Base-by-base conservation (phyloP, 1,284 basidiomycete species). In the Hemileia vastatrix region DNA sequence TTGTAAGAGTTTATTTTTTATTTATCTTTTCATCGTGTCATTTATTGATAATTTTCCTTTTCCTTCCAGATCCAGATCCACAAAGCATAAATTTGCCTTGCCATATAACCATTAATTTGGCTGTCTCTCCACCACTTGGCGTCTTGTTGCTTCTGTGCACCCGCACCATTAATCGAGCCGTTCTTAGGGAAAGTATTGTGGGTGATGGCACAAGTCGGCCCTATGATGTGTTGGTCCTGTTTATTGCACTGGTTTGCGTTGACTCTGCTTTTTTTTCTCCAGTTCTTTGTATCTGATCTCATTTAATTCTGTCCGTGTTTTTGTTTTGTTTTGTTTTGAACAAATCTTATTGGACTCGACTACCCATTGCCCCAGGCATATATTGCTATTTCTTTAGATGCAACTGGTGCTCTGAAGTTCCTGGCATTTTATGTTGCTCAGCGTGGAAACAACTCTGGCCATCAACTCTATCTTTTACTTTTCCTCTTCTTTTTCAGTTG, bases 211-310 rank as follows among this genome's bases (percentile, higher is more conserved):
- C 96, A 44, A 62, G 59, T 45, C 83, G 88, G 67, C 93, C 94
- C 0, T 89, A 93, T 71, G 90, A 95, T 75, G 91, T 97, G 65
- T 83, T 97, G 76, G 88, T 90, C 27, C 80, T 97, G 3, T 96
- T 97, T 78, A 84, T 91, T 67, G 88, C 87, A 1, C 80, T 97
- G 58, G 59, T 62, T 11, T 47, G 59, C 48, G 18, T 13, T 19
- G 23, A 47, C n/a, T n/a, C n/a, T n/a, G n/a, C n/a, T n/a, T n/a
- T n/a, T n/a, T n/a, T n/a, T n/a, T n/a, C n/a, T n/a, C n/a, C n/a
- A n/a, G n/a, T n/a, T 40, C 9, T 36, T 40, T 40, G 19, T n/a
- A 15, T n/a, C 9, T 27, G 4, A 8, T 27, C 18, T 23, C 45
- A 47, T 48, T 40, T 47, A 15, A n/a, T n/a, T n/a, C n/a, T n/a